These are phyloP conservation scores for Apophysomyces ossiformis DNA, from an alignment of 371 early-diverging fungal species.

Conservation along the genomic window DNA sequence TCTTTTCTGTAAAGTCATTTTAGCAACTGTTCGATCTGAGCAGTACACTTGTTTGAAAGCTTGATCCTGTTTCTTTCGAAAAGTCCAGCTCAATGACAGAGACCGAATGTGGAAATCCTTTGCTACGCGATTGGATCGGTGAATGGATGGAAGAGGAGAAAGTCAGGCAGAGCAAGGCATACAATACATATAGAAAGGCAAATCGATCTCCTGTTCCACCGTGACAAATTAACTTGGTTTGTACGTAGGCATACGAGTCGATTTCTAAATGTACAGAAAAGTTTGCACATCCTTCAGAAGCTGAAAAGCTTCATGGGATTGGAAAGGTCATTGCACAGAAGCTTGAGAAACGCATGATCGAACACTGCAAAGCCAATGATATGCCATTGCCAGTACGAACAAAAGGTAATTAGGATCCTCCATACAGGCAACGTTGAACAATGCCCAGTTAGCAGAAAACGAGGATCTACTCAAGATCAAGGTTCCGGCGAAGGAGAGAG, in stretches of 20 bases:
- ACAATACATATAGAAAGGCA: conserved; percentile 65
- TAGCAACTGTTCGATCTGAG: too few relatives aligned
- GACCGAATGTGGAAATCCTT: conserved; percentile 60
- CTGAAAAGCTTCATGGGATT: conserved; percentile 60
- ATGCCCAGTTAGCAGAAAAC: conserved; percentile 4
- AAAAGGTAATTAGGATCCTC: conserved; percentile 25
- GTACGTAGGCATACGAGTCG: conserved; percentile 65
- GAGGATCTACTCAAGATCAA: conserved; percentile 1
- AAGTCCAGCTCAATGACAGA: conserved; percentile 2
- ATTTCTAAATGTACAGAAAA: conserved; percentile 58
- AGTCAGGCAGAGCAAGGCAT: conserved; percentile 39
- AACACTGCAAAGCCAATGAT: conserved; percentile 58
- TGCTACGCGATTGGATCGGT: conserved; percentile 63
- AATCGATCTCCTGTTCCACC: neutral
- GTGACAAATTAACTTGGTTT: neutral
- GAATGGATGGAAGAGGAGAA: conserved; percentile 63
- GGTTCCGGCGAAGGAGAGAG: conserved; percentile 12
- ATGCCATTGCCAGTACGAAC: conserved; percentile 53
- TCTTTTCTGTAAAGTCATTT: too few relatives aligned
- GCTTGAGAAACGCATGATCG: conserved; percentile 59
- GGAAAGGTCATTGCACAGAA: conserved; percentile 64
- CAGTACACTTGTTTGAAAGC: too few relatives aligned
- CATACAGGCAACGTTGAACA: neutral
- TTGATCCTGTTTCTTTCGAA: neutral
- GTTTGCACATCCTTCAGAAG: conserved; percentile 60